These are phyloP conservation scores for Amanita molliuscula DNA, from an alignment of 768 basidiomycete species.

Conservation along the genomic window DNA sequence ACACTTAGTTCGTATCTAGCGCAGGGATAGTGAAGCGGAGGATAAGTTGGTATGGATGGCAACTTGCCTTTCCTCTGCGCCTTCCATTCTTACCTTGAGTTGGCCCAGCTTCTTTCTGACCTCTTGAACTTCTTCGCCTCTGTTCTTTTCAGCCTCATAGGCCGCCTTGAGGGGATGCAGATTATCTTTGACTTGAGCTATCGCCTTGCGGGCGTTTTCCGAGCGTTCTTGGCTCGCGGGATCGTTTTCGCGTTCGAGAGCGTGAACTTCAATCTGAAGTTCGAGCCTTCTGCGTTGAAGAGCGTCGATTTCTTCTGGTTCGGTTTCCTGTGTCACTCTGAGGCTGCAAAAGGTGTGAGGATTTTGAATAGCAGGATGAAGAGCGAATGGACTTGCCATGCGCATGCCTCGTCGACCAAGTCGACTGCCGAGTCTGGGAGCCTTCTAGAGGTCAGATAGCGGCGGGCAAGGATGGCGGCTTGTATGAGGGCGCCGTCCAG, in stretches of 20 bases:
- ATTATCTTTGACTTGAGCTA: constrained; percentile 78
- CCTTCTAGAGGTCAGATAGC: constrained; percentile 77
- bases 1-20: constrained; percentile 58
- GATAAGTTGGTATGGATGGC: constrained; percentile 1
- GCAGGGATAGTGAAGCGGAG: constrained; percentile 7
- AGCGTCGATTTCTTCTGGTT: constrained; percentile 88
- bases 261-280: constrained; percentile 91
- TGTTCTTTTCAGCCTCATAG: constrained; percentile 79
- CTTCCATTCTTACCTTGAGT: constrained; percentile 83
- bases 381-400: constrained; percentile 39
- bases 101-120: constrained; percentile 82
- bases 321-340: constrained; percentile 88
- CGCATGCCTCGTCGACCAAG: constrained; percentile 86
- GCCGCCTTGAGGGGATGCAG: constrained; percentile 74
- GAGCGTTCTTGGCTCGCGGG: constrained; percentile 79
- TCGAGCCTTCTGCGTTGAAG: constrained; percentile 84
- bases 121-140: constrained; percentile 70
- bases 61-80: constrained; percentile 72
- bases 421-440: constrained; percentile 87
- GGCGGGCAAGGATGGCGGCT: constrained; percentile 86
- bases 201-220: constrained; percentile 58
- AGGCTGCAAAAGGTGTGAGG: constrained; percentile 32
- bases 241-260: constrained; percentile 88
- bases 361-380: background rate
- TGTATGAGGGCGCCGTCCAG: constrained; percentile 80